phyloP scores from a whole-genome alignment of 2,329 filamentous ascomycete genomes.

The Rutstroemia sp. region DNA sequence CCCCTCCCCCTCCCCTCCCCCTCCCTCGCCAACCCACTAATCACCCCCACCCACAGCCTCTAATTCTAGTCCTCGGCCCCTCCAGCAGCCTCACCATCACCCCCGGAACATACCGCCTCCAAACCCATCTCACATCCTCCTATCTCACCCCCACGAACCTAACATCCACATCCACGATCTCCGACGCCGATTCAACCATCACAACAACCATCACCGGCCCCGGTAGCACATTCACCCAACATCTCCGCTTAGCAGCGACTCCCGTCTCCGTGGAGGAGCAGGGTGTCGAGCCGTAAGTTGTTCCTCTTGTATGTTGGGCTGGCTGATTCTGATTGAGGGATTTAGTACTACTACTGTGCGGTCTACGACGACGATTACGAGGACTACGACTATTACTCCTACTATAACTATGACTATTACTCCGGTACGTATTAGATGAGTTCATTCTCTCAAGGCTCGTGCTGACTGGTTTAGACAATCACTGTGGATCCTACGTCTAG shows the following conservation, averaged over 20 bases:
- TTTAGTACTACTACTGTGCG: no score
- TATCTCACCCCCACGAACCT: background rate
- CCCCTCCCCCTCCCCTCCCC: background rate
- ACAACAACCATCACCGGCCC: background rate
- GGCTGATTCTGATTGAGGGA: no score
- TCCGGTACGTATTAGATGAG: no score
- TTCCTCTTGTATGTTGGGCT: no score
- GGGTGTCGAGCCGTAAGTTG: background rate
- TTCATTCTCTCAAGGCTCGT: no score
- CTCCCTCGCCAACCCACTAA: background rate
- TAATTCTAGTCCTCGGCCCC: constrained; percentile 14
- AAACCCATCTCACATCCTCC: constrained; percentile 10
- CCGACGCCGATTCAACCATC: background rate
- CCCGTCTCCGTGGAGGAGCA: background rate
- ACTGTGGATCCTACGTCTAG: no score
- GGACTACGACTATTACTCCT: no score
- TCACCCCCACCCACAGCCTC: constrained; percentile 1
- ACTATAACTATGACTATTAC: no score
- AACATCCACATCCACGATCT: constrained; percentile 1
- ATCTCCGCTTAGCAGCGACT: background rate
- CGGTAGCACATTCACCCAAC: background rate
- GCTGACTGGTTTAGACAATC: no score
- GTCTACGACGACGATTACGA: no score
- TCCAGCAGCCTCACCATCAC: constrained; percentile 12
- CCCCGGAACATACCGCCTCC: constrained; percentile 13